phyloP scores from a whole-genome alignment of 1,284 basidiomycete species.

The Acaromyces ingoldii region DNA sequence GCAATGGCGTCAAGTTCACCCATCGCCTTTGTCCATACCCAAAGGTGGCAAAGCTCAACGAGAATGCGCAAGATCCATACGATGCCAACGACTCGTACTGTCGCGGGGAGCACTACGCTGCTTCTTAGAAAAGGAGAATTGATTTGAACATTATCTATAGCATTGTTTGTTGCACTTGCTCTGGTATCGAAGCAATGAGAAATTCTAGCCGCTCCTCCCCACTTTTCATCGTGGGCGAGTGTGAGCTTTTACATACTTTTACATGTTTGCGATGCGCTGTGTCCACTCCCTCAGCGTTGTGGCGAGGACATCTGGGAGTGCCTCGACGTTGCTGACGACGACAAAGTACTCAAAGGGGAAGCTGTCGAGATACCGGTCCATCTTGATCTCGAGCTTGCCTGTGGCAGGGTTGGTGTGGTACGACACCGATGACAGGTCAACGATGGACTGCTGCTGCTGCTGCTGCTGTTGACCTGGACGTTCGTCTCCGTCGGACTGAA shows the following conservation, averaged over 20 bases:
- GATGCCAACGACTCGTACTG: not conserved
- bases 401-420: conserved; percentile 63
- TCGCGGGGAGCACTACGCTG: too few species aligned
- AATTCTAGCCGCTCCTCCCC: not conserved
- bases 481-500: not conserved
- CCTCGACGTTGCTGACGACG: conserved; percentile 82
- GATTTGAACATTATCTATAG: too few species aligned
- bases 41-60: not conserved
- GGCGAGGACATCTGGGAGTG: conserved; percentile 84
- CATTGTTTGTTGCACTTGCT: too few species aligned
- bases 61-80: not conserved
- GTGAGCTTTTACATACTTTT: not conserved
- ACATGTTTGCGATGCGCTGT: conserved; percentile 24
- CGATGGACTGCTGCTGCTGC: conserved; percentile 65
- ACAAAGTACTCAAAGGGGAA: conserved; percentile 99
- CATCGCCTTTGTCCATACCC: conserved; percentile 3
- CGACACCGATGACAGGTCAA: conserved; percentile 86
- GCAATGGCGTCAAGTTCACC: conserved; percentile 4
- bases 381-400: conserved; percentile 78
- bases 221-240: not conserved
- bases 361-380: conserved; percentile 80
- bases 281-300: conserved; percentile 80
- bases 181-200: not conserved
- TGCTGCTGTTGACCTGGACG: not conserved
- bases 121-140: too few species aligned